Evolutionary conservation across 176 grass and related monocot species (phyloP), one percentile per base, ranked within the genome.

Genomic region (Puya raimondii): DNA sequence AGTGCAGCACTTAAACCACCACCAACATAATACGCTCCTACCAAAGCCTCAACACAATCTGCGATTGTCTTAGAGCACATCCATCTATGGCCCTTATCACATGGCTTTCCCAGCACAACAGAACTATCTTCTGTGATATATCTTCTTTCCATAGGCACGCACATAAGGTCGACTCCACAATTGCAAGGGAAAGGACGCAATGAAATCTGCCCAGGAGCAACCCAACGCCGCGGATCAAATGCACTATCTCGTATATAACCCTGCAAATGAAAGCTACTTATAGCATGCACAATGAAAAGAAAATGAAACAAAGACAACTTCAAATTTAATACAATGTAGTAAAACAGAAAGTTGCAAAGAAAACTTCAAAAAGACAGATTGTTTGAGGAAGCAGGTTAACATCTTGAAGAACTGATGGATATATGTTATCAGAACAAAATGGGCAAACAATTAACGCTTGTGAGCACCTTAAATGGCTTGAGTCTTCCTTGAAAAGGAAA

Each of bases 131-230:
- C 64, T 26, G 25, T 65, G 23, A 65, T 33, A 26, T 65, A 65
- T 47, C 51, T 77, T 88, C 73, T 66, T 74, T 77, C 51, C 23
- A 72, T 29, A 67, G 85, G 85, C 50, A 81, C 85, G 66, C 64
- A 77, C 70, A 77, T 58, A 84, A 78, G 80, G 10, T 84, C 59
- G 1, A 66, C 29, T 14, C 64, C 64, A 65, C 64, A 65, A 16
- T 27, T 29, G 23, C 64, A 65, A 47, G 64, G 64, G 64, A 27
- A 7, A 26, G 64, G 20, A 12, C 25, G 64, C 20, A 65, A 65
- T 65, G 23, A 65, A 65, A 65, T 65, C 23, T 65, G 64, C 14
- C 64, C 64, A 65, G 64, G 64, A 65, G 64, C 64, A 65, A 29
- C 64, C 64, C 64, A 65, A 26, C 25, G 23, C 64, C 20, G 25